Evolutionary conservation across 75 land plant species (phyloP).

Genomic region (Chamaecyparis obtusa): DNA sequence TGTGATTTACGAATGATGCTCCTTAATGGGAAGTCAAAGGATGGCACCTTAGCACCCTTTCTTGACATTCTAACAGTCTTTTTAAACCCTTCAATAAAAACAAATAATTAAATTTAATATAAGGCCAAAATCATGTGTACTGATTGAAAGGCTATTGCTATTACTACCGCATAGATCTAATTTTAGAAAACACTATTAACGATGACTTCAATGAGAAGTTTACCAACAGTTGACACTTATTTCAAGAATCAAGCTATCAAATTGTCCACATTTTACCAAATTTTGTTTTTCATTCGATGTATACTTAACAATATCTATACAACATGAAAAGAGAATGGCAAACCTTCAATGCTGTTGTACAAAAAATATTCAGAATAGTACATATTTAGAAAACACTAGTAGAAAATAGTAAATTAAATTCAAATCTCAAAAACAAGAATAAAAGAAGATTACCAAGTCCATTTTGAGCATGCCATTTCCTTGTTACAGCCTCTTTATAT

Average conservation of each 20-base stretch:
- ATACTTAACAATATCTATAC: neutral
- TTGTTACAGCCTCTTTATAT: neutral
- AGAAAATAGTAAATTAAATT: neutral
- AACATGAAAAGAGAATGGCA: neutral
- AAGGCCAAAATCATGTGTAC: neutral
- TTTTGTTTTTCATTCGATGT: neutral
- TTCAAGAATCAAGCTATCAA: neutral
- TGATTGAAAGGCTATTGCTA: neutral
- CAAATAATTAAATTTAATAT: neutral
- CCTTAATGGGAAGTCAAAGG: neutral
- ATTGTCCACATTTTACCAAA: neutral
- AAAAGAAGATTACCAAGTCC: neutral
- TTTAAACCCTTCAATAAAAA: neutral
- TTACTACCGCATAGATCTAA: neutral
- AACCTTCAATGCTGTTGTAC: neutral
- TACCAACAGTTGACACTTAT: neutral
- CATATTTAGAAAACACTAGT: neutral
- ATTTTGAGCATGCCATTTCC: neutral
- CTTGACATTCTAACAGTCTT: neutral
- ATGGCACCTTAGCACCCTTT: constrained; percentile 3
- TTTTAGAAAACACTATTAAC: neutral
- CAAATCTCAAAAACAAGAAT: neutral
- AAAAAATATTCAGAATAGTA: neutral
- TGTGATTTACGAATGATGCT: neutral
- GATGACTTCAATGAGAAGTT: neutral